Evolutionary conservation across 768 basidiomycete genomes (phyloP).

Genomic region (Trichaptum fuscoviolaceum): DNA sequence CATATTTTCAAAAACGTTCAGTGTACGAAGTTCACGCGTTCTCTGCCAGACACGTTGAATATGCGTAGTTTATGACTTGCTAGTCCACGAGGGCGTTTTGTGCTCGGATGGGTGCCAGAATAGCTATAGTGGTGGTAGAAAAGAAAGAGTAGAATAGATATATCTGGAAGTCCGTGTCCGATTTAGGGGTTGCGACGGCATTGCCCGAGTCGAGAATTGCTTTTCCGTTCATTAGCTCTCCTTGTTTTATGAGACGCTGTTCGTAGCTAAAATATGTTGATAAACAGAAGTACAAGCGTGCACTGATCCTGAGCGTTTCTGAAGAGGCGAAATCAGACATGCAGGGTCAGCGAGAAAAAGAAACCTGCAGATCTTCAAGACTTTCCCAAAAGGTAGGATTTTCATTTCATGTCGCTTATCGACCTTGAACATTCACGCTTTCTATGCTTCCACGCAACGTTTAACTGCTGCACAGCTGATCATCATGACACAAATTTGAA

Average conservation of each 20-base stretch:
- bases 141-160: neutral
- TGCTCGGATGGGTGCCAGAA: no score
- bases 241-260: neutral
- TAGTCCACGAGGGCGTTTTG: neutral
- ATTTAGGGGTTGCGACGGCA: neutral
- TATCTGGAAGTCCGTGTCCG: neutral
- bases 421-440: neutral
- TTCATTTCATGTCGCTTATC: neutral
- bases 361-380: neutral
- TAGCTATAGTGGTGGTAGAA: neutral
- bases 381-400: neutral
- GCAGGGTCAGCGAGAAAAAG: neutral
- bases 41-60: no score
- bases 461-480: neutral
- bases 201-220: neutral
- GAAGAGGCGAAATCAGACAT: neutral
- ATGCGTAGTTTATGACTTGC: neutral
- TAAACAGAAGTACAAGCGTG: neutral
- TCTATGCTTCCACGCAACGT: neutral
- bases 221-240: neutral
- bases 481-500: neutral
- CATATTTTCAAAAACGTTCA: no score
- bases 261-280: neutral
- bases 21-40: no score
- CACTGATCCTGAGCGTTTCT: neutral